phyloP scores from a whole-genome alignment of 441 rosid genomes.

The Gossypium lobatum region DNA sequence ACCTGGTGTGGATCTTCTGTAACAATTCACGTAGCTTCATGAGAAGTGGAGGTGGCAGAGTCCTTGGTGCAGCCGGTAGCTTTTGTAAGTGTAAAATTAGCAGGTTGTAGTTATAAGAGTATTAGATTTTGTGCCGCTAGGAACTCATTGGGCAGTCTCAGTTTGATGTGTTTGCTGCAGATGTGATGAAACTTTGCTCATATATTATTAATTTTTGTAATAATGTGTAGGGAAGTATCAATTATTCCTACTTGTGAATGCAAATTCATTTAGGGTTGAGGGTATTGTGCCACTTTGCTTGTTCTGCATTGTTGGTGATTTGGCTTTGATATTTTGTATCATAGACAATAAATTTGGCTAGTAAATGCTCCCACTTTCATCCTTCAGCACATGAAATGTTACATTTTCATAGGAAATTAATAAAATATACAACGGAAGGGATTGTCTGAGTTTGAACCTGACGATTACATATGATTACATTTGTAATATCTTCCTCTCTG shows the following conservation, averaged over 20 bases:
- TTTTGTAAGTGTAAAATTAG: slow-evolving; percentile 17
- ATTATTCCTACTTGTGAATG: slow-evolving; percentile 11
- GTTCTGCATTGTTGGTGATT: background rate
- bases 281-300: background rate
- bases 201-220: slow-evolving; percentile 16
- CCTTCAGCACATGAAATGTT: background rate
- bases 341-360: background rate
- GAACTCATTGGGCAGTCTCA: slow-evolving; percentile 9
- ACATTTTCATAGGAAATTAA: background rate
- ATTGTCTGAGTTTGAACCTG: background rate
- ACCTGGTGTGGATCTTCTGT: background rate
- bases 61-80: background rate
- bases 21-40: slow-evolving; percentile 5
- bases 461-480: background rate
- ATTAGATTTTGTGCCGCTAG: background rate
- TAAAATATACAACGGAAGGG: background rate
- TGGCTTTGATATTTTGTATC: background rate
- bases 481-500: background rate
- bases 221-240: slow-evolving; percentile 18
- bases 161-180: background rate
- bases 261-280: slow-evolving; percentile 7
- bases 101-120: background rate
- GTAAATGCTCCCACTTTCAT: background rate
- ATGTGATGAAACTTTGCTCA: background rate
- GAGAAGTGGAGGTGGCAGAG: background rate